A percentile compares a stretch with the other conserved stretches of the same genome.
These are phyloP conservation scores for Phlebiopsis gigantea DNA, from an alignment of 768 basidiomycete genomes.

Conservation along the genomic window DNA sequence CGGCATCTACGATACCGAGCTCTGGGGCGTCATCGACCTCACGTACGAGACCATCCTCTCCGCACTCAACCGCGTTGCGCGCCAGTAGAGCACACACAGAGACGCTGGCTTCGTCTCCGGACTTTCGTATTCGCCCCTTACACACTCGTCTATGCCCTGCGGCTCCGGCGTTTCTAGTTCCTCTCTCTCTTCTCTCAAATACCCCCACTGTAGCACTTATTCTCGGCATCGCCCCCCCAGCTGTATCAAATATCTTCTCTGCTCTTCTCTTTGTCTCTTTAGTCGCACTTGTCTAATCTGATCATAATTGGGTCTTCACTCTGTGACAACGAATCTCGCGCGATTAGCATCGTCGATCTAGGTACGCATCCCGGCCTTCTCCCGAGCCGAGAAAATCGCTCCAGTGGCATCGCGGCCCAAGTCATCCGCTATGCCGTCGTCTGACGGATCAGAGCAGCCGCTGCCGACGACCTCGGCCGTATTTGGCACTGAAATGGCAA, in stretches of 20 bases:
- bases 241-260: conserved; percentile 18
- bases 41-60: conserved; percentile 44
- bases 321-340: too few relatives aligned
- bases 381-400: neutral
- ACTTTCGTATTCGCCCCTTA: conserved; percentile 2
- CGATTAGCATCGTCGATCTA: neutral
- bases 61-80: conserved; percentile 31
- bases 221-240: conserved; percentile 1
- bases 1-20: conserved; percentile 41
- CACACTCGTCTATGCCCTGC: neutral
- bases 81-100: conserved; percentile 4
- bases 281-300: neutral
- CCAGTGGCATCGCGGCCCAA: neutral
- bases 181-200: conserved; percentile 5
- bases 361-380: neutral
- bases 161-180: neutral
- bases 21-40: conserved; percentile 44
- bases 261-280: conserved; percentile 2
- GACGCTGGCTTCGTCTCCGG: conserved; percentile 10
- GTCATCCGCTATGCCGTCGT: too few relatives aligned
- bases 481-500: neutral
- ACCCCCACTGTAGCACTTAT: conserved; percentile 16
- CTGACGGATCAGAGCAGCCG: neutral
- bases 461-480: neutral
- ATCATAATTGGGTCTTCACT: neutral